phyloP scores from a whole-genome alignment of 2,329 filamentous ascomycete species.

The Aphanoascus verrucosus region DNA sequence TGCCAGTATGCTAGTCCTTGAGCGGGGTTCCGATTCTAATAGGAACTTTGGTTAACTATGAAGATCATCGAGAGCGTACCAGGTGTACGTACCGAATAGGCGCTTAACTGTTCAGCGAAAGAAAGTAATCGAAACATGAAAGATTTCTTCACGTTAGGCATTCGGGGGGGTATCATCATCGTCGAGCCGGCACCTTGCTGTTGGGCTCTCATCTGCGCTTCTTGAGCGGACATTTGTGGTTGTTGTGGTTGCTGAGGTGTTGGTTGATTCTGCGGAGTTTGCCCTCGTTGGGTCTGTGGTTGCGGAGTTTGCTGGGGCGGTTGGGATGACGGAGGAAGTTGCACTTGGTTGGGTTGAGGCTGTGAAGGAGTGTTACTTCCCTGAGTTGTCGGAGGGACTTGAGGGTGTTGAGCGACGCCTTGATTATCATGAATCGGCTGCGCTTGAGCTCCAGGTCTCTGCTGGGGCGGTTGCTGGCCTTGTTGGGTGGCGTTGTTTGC shows the following conservation, averaged over 20 bases:
- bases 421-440: constrained; percentile 35
- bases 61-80: constrained; percentile 12
- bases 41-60: not conserved
- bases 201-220: constrained; percentile 34
- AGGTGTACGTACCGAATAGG: constrained; percentile 44
- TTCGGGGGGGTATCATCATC: constrained; percentile 33
- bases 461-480: constrained; percentile 33
- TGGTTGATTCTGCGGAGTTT: constrained; percentile 18
- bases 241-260: constrained; percentile 26
- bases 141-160: constrained; percentile 30
- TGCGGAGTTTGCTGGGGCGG: constrained; percentile 24
- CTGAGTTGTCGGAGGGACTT: constrained; percentile 32
- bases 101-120: constrained; percentile 47
- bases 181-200: constrained; percentile 24
- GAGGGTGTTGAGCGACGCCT: constrained; percentile 36
- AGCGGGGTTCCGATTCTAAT: constrained; percentile 47
- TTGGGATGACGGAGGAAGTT: constrained; percentile 26
- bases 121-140: constrained; percentile 45
- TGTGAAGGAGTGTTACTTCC: constrained; percentile 29
- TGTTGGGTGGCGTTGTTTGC: constrained; percentile 27
- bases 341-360: constrained; percentile 22
- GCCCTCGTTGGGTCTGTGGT: constrained; percentile 31
- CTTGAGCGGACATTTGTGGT: constrained; percentile 31
- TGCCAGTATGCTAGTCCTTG: constrained; percentile 70
- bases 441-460: constrained; percentile 32